Evolutionary conservation across 768 basidiomycete species (phyloP).

Genomic region (Suillus paluster): DNA sequence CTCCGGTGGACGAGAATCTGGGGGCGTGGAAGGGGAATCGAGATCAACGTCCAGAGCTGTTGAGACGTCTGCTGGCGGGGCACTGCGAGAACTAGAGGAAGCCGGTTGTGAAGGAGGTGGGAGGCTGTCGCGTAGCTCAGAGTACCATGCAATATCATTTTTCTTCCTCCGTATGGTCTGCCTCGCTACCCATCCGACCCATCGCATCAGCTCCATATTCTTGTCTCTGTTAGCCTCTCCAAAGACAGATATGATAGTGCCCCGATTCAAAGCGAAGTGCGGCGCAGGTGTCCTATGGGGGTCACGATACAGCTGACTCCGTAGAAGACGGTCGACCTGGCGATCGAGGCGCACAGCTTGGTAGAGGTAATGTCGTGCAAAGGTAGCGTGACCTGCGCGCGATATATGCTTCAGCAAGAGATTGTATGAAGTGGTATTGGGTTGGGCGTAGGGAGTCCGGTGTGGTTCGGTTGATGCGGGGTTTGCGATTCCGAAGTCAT

Average conservation of each 20-base stretch:
- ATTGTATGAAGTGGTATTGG: slow-evolving; percentile 71
- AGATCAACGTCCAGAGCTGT: slow-evolving; percentile 24
- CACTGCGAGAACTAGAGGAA: slow-evolving; percentile 7
- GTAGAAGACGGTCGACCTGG: slow-evolving; percentile 35
- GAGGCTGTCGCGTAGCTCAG: slow-evolving; percentile 28
- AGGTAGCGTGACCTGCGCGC: slow-evolving; percentile 46
- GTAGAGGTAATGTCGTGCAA: slow-evolving; percentile 70
- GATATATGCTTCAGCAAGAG: slow-evolving; percentile 64
- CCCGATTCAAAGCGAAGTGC: slow-evolving; percentile 56
- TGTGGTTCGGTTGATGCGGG: slow-evolving; percentile 39
- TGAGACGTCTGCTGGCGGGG: slow-evolving; percentile 24
- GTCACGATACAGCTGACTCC: slow-evolving; percentile 33
- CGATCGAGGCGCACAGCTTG: slow-evolving; percentile 56
- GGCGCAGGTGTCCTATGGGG: slow-evolving; percentile 49
- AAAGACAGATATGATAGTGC: slow-evolving; percentile 59
- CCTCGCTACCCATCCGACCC: slow-evolving; percentile 54
- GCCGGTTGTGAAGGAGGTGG: slow-evolving; percentile 12
- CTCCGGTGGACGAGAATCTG: slow-evolving; percentile 22
- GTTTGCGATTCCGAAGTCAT: slow-evolving; percentile 55
- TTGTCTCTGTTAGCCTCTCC: slow-evolving; percentile 63
- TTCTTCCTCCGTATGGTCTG: slow-evolving; percentile 53
- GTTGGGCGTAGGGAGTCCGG: slow-evolving; percentile 48
- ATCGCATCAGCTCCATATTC: slow-evolving; percentile 61
- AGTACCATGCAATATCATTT: slow-evolving; percentile 48
- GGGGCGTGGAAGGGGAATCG: slow-evolving; percentile 26